These are phyloP conservation scores for Bremia lactucae DNA, from an alignment of 352 stramenopile genomes.

Conservation along the genomic window DNA sequence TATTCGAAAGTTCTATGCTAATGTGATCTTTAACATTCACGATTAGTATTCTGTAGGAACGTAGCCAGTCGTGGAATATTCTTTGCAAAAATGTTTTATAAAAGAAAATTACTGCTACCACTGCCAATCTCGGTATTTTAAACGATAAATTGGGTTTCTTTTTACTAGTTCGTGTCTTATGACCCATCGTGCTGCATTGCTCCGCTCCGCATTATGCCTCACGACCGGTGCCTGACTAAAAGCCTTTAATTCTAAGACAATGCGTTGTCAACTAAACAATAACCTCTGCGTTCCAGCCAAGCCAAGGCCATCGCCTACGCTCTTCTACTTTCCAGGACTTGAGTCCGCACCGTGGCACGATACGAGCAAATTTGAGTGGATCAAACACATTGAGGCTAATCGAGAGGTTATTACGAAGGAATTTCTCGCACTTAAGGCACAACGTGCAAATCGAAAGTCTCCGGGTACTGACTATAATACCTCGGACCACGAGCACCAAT, in stretches of 20 bases:
- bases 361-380: conserved; percentile 43
- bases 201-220: conserved; percentile 68
- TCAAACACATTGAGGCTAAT: conserved; percentile 43
- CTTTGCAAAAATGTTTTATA: too few species aligned
- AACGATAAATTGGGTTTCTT: too few species aligned
- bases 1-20: too few species aligned
- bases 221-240: conserved; percentile 55
- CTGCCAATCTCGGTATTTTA: background rate
- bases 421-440: conserved; percentile 37
- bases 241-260: background rate
- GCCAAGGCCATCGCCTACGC: conserved; percentile 58
- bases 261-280: background rate
- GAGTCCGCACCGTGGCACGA: conserved; percentile 55
- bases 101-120: conserved; percentile 6
- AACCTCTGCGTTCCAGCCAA: conserved; percentile 27
- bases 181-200: conserved; percentile 41
- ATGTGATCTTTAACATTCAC: too few species aligned
- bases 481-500: conserved; percentile 60
- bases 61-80: too few species aligned
- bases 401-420: conserved; percentile 48
- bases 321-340: conserved; percentile 73
- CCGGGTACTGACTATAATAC: conserved; percentile 45
- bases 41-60: too few species aligned
- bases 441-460: conserved; percentile 13
- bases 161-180: too few species aligned